Base-by-base conservation (phyloP, 495 filamentous ascomycete species). In the Pyrenopolyporus hunteri region DNA sequence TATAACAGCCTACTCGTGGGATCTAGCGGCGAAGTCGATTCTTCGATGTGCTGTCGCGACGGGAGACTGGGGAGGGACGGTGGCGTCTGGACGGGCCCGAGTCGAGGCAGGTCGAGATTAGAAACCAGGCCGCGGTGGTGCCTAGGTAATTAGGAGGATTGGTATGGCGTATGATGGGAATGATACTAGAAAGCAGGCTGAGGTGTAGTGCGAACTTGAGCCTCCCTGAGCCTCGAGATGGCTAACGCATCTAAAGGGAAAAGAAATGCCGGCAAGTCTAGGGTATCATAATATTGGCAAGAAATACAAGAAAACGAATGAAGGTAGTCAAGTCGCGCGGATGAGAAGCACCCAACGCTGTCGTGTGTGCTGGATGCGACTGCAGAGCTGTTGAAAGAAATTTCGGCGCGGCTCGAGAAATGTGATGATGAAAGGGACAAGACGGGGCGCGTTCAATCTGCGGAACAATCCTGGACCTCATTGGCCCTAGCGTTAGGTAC, bases 231-330 rank as follows among this genome's bases (percentile, higher is more conserved):
- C 39, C 32, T 49, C 29, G 22, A 49, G 22, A 43, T 37, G 47
- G 17, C 29, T 37, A 42, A 44, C 50, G 35, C 44, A 56, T 56
- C 28, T 19, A 51, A 29, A 25, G 20, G 52, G 26, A 29, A 10
- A 49, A 46, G 23, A 43, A 1, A n/a, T 36, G 3, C n/a, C 19
- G 45, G 46, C 43, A 50, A 64, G n/a, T 50, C 36, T 45, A 50
- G 61, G 49, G 55, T 59, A 59, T 64, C 61, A 59, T 53, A 23
- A 49, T 37, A 13, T n/a, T 22, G 36, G 49, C 39, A 57, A 58
- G 46, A 64, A 55, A 64, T 59, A 44, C 44, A 59, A 44, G 37
- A 64, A 55, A 40, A 57, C 20, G 17, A 46, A 46, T 39, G 23
- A 50, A 40, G 20, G 13, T 19, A 31, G 51, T n/a, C 11, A 31